Base-by-base conservation (phyloP, 768 basidiomycete genomes). In the Xerocomellus amylosporus region DNA sequence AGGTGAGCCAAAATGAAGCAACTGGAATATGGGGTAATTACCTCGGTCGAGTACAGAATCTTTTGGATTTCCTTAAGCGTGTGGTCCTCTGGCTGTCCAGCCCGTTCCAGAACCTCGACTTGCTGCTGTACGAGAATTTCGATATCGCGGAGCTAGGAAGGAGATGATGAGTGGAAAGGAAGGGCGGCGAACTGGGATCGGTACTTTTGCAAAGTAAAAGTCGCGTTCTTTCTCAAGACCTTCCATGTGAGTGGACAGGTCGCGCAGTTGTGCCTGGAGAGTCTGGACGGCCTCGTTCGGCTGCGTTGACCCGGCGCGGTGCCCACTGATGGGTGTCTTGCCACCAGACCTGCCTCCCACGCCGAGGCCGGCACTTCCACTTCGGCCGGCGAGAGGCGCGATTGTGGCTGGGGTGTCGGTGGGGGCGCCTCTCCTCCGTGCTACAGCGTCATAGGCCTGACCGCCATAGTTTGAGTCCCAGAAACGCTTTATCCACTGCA, bases 181-280 rank as follows among this genome's bases (percentile, higher is more conserved):
- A 52, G 44, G 39, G 40, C 38, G 38, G 47, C 9, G 43, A 54
- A 48, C 26, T 44, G 30, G 55, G 38, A 17, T 9, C 2, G 79
- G 44, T 61, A 96, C 95, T 84, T 98, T 99, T 65, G 89, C 86
- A 72, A 98, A 99, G 74, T 99, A 99, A 72, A 99, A 98, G 71
- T 98, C 95, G 43, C 95, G 77, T 74, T 99, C 97, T 77, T 94
- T 98, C 78, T 98, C 94, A 37, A 98, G 75, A 1, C 91, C 90
- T 67, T 95, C 93, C 59, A 97, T 75, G 65, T 92, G 88, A 0
- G 76, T 70, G 34, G 83, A 82, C 76, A 97, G 78, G 58, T 98
- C 97, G 58, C 83, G 80, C 51, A 97, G 76, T 71, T 98, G 92
- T 1, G 75, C 73, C 58, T 88, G 89, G 52, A 96, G 73, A 39